A percentile compares a stretch with the other conserved stretches of the same genome.
These are phyloP conservation scores for Sarcomyxa edulis DNA, from an alignment of 768 basidiomycete species.

Conservation along the genomic window DNA sequence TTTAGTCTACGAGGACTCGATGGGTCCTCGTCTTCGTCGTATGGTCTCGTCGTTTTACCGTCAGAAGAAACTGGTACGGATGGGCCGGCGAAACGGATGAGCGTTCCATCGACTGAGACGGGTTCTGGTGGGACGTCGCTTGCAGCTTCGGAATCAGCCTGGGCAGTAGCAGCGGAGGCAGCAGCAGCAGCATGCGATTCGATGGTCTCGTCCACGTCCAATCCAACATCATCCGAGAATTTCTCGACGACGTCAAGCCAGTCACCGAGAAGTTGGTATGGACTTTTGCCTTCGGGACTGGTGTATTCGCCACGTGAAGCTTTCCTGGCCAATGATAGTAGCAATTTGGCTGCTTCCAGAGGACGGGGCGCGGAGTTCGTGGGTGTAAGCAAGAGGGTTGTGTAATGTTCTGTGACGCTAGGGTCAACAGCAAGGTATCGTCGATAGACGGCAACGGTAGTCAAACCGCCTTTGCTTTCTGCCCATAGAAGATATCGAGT, in stretches of 20 bases:
- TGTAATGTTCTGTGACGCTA: constrained; percentile 74
- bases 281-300: constrained; percentile 90
- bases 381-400: constrained; percentile 64
- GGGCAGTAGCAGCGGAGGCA: constrained; percentile 40
- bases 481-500: constrained; percentile 90
- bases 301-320: constrained; percentile 79
- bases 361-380: constrained; percentile 58
- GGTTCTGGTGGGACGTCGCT: constrained; percentile 25
- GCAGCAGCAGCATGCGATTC: constrained; percentile 47
- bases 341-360: constrained; percentile 88
- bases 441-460: constrained; percentile 78
- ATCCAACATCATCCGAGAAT: constrained; percentile 87
- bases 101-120: constrained; percentile 49
- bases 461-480: constrained; percentile 73
- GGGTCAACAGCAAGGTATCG: constrained; percentile 85
- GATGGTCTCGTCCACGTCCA: constrained; percentile 74
- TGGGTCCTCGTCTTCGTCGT: constrained; percentile 85
- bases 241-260: constrained; percentile 90
- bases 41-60: constrained; percentile 43
- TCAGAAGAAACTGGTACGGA: constrained; percentile 47
- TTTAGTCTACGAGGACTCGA: constrained; percentile 66
- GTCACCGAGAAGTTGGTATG: constrained; percentile 89
- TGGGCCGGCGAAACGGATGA: constrained; percentile 70
- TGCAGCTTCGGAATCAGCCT: constrained; percentile 23
- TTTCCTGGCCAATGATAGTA: constrained; percentile 78